Evolutionary conservation across 2,329 filamentous ascomycete genomes (phyloP).

Genomic region (Teratosphaeria zuluensis): DNA sequence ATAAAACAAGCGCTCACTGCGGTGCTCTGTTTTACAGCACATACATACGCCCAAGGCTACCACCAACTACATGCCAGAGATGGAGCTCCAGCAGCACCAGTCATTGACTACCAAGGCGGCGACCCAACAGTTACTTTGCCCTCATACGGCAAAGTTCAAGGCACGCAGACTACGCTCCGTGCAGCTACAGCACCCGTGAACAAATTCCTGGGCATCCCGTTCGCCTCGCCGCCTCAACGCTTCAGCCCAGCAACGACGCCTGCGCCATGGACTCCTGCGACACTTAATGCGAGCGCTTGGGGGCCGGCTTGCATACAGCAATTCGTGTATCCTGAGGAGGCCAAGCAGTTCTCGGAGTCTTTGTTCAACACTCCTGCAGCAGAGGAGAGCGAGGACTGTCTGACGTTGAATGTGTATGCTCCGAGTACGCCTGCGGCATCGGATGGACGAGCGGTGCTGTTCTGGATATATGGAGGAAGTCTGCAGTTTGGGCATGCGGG

Average conservation of each 20-base stretch:
- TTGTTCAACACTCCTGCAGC: constrained; percentile 25
- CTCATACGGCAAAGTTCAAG: constrained; percentile 16
- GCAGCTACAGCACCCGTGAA: constrained; percentile 23
- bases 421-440: constrained; percentile 19
- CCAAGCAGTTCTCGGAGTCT: constrained; percentile 20
- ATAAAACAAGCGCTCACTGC: not conserved
- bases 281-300: constrained; percentile 21
- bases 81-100: not conserved
- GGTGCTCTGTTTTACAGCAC: not conserved
- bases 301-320: constrained; percentile 26
- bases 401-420: constrained; percentile 27
- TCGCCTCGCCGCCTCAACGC: constrained; percentile 24
- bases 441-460: constrained; percentile 23
- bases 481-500: constrained; percentile 24
- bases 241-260: constrained; percentile 14
- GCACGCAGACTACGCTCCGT: constrained; percentile 22
- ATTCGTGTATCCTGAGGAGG: constrained; percentile 19
- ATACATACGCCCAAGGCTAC: not conserved
- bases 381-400: constrained; percentile 26
- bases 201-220: constrained; percentile 27
- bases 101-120: constrained; percentile 6
- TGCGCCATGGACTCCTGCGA: constrained; percentile 12
- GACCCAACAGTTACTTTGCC: constrained; percentile 21
- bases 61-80: not conserved
- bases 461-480: constrained; percentile 28